Evolutionary conservation across 2,329 filamentous ascomycete species (phyloP).

Genomic region (Paecilomyces niveus): DNA sequence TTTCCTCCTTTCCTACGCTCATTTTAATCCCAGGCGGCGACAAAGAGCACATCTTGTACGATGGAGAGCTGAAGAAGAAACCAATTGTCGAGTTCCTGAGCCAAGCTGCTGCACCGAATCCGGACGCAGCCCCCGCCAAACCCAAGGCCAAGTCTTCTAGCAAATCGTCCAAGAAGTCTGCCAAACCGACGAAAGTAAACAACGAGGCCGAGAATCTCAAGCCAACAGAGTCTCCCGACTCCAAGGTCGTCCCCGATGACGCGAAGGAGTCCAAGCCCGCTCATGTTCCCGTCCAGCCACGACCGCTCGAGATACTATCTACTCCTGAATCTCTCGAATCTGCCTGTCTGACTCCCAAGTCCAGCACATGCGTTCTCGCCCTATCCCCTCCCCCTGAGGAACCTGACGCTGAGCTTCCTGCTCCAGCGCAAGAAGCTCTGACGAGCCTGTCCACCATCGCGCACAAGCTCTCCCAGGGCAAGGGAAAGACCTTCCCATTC

Average conservation of each 20-base stretch:
- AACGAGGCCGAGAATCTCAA: constrained; percentile 24
- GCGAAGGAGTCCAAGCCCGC: constrained; percentile 27
- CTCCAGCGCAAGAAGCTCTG: constrained; percentile 47
- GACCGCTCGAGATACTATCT: constrained; percentile 60
- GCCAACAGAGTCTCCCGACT: constrained; percentile 49
- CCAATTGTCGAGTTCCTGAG: constrained; percentile 75
- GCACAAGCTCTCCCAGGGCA: constrained; percentile 61
- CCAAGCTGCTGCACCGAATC: constrained; percentile 70
- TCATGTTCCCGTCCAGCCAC: constrained; percentile 49
- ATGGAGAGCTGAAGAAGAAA: constrained; percentile 79
- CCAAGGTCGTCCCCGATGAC: constrained; percentile 37
- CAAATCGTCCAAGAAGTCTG: constrained; percentile 19
- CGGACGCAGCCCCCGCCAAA: constrained; percentile 57
- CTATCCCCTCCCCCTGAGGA: constrained; percentile 54
- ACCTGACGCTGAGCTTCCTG: constrained; percentile 41
- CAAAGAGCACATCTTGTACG: constrained; percentile 63
- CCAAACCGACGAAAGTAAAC: constrained; percentile 45
- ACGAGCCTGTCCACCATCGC: constrained; percentile 63
- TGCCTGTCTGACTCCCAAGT: constrained; percentile 67
- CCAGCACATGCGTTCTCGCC: constrained; percentile 75
- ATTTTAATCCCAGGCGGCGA: constrained; percentile 68
- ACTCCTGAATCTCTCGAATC: constrained; percentile 58
- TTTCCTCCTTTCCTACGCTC: constrained; percentile 72
- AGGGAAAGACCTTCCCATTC: constrained; percentile 72
- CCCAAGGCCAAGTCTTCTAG: constrained; percentile 17